Base-by-base conservation (phyloP, 2,329 filamentous ascomycete species). In the Botrytis porri region DNA sequence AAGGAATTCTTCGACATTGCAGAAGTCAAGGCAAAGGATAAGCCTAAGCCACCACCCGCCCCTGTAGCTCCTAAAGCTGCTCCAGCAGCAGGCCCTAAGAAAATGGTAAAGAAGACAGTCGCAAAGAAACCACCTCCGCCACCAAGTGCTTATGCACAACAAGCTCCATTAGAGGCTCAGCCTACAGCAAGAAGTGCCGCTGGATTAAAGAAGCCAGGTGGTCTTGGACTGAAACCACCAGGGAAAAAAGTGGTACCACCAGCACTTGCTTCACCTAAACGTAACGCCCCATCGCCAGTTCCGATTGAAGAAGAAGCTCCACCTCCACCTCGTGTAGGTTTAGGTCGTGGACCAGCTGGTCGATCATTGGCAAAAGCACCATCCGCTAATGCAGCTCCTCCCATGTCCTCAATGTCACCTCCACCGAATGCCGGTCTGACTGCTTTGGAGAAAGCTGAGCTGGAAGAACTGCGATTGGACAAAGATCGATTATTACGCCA, bases 1-100 rank as follows among this genome's bases (percentile, higher is more conserved):
- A 98, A 97, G 84, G 96, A 99, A 81, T 98, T 90, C 81, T 93
- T 90, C 74, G 93, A 95, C 72, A 86, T 88, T 8, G 93, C 93
- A 41, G 90, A 95, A 80, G 93, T 97, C 71, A 95, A 94, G 81
- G 92, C 93, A 41, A 97, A 96, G 81, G 94, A 94, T 81, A 97
- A 97, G 83, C 95, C 95, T 0, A 98, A 98, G 84, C 88, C 93
- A 69, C 85, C 87, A 37, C 88, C 90, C n/a, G 88, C 90, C 18
- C 85, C 90, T n/a, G 85, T 89, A 3, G 87, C 88, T 54, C 86
- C 86, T 9, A 85, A 84, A 72, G 86, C 84, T 12, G 85, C 86
- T 1, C 76, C 79, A n/a, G 80, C 84, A 4, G 79, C 82, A 5
- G 81, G 81, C 0, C 71, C 80, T 10, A 87, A 86, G 78, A 89